These are phyloP conservation scores for Colletotrichum theobromicola DNA, from an alignment of 2,329 filamentous ascomycete genomes.

Conservation along the genomic window DNA sequence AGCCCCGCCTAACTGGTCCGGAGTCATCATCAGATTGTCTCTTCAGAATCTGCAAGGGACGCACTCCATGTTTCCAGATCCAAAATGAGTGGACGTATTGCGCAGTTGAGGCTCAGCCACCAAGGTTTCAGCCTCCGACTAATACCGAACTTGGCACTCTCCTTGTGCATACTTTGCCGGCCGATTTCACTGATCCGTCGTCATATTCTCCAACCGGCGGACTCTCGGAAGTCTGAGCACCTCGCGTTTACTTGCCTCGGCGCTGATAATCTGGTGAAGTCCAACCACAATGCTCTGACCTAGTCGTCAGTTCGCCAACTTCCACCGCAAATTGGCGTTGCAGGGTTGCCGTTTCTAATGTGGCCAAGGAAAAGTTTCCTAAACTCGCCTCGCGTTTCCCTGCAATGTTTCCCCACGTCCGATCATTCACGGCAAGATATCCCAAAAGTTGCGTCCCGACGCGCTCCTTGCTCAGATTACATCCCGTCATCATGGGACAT, in stretches of 20 bases:
- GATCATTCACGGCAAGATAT: constrained; percentile 1
- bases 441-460: constrained; percentile 1
- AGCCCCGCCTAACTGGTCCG: neutral
- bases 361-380: constrained; percentile 5
- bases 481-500: constrained; percentile 8
- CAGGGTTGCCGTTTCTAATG: constrained; percentile 10
- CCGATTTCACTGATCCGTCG: neutral
- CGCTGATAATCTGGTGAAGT: neutral
- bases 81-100: neutral
- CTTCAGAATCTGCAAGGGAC: constrained; percentile 13
- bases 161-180: neutral
- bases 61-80: neutral
- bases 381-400: constrained; percentile 16
- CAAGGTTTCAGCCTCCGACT: constrained; percentile 20
- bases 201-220: neutral
- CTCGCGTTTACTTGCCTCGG: constrained; percentile 19
- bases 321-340: constrained; percentile 7
- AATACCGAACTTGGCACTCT: constrained; percentile 18
- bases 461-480: neutral
- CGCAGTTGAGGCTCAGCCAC: constrained; percentile 7
- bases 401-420: neutral
- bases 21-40: neutral
- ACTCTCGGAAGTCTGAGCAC: constrained; percentile 9
- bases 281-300: constrained; percentile 14
- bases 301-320: neutral